Evolutionary conservation across 2,329 filamentous ascomycete genomes (phyloP).

Genomic region (Amylocarpus encephaloides): DNA sequence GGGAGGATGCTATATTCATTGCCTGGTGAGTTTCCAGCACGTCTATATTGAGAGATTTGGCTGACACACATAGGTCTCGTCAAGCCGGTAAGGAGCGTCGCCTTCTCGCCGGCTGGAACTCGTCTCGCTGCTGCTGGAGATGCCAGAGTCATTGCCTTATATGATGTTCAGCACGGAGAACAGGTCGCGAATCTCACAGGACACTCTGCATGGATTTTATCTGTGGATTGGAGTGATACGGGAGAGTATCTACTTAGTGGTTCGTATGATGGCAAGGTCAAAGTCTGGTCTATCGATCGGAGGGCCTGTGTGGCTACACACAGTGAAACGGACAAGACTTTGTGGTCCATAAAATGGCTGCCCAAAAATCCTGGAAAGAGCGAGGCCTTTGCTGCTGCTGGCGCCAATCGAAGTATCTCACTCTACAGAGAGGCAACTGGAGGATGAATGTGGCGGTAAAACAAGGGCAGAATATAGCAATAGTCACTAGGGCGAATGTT

Average conservation of each 20-base stretch:
- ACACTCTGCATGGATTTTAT: slow-evolving; percentile 82
- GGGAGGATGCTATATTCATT: slow-evolving; percentile 81
- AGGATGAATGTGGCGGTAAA: slow-evolving; percentile 15
- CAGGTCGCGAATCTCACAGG: slow-evolving; percentile 80
- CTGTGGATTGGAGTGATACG: slow-evolving; percentile 86
- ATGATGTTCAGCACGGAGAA: slow-evolving; percentile 87
- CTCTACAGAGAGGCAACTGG: slow-evolving; percentile 84
- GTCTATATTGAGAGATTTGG: neutral
- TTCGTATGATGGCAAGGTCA: slow-evolving; percentile 87
- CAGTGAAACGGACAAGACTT: slow-evolving; percentile 75
- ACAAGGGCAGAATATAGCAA: too few species aligned
- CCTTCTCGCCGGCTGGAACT: slow-evolving; percentile 81
- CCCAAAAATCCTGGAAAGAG: slow-evolving; percentile 55
- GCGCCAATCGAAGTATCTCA: slow-evolving; percentile 66
- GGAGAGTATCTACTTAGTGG: slow-evolving; percentile 88
- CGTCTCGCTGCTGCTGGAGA: slow-evolving; percentile 88
- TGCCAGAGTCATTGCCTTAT: slow-evolving; percentile 79
- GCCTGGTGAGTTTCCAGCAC: slow-evolving; percentile 48
- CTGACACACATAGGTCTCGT: slow-evolving; percentile 57
- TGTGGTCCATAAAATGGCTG: slow-evolving; percentile 83
- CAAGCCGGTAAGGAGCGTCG: slow-evolving; percentile 76
- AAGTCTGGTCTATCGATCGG: slow-evolving; percentile 89
- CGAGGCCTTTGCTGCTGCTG: slow-evolving; percentile 72
- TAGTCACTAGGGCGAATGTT: too few species aligned
- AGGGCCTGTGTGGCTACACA: slow-evolving; percentile 85